Conservation (phyloP, 768 basidiomycete genomes). For the Chalciporus sphaerocephalus region DNA sequence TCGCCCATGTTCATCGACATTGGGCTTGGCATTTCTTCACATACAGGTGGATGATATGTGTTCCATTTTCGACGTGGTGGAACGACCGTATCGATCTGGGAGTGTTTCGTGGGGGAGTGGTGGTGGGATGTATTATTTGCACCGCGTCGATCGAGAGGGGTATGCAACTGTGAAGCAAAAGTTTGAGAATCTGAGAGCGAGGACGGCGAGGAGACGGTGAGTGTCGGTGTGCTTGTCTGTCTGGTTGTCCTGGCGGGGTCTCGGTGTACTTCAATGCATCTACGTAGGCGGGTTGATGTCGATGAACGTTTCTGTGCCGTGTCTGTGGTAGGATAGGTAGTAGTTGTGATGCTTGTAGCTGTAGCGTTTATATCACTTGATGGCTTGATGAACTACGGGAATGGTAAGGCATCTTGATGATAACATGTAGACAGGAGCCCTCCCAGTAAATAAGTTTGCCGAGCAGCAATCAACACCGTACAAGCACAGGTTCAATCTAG, state of each 20-base stretch:
- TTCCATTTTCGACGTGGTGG: slow-evolving; percentile 75
- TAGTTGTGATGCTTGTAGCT: slow-evolving; percentile 17
- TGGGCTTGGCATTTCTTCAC: background rate
- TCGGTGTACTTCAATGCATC: too few species aligned
- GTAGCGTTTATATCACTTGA: background rate
- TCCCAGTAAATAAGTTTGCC: too few species aligned
- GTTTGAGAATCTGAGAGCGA: slow-evolving; percentile 48
- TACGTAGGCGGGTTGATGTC: too few species aligned
- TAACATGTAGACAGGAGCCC: too few species aligned
- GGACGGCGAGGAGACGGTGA: slow-evolving; percentile 26
- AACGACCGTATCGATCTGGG: slow-evolving; percentile 62
- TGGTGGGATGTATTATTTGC: slow-evolving; percentile 69
- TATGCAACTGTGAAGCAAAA: slow-evolving; percentile 56
- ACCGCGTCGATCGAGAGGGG: slow-evolving; percentile 69
- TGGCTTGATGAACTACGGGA: too few species aligned
- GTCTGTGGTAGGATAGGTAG: too few species aligned
- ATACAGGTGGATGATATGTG: slow-evolving; percentile 75
- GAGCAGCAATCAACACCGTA: too few species aligned
- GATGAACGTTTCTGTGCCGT: too few species aligned
- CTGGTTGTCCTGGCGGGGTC: too few species aligned
- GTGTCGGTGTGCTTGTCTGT: background rate
- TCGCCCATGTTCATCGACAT: background rate
- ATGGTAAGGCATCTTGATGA: too few species aligned
- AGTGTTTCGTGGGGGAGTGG: slow-evolving; percentile 79
- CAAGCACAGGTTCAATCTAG: too few species aligned